Evolutionary conservation across 1,284 basidiomycete genomes (phyloP).

Genomic region (Apiotrichum porosum): DNA sequence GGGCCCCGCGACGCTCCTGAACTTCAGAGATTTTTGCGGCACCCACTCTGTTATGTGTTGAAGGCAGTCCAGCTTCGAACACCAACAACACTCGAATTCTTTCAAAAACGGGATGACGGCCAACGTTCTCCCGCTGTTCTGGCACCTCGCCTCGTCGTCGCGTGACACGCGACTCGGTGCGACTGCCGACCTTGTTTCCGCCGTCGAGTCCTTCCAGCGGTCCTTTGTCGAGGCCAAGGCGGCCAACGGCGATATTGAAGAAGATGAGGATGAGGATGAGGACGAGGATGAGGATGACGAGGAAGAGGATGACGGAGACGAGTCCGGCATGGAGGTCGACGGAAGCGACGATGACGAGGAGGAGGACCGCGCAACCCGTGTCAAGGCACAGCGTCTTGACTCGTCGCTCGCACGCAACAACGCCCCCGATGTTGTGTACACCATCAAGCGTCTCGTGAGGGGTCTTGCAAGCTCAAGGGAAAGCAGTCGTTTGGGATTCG

Average conservation of each 20-base stretch:
- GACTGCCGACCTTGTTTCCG: conserved; percentile 73
- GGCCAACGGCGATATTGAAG: conserved; percentile 22
- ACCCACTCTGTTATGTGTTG: no score
- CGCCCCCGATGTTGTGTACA: conserved; percentile 83
- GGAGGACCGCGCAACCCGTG: conserved; percentile 33
- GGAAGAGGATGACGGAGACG: conserved; percentile 55
- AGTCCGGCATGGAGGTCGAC: conserved; percentile 45
- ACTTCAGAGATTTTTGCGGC: no score
- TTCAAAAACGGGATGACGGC: conserved; percentile 24
- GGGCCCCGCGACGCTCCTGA: no score
- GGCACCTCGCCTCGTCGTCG: conserved; percentile 80
- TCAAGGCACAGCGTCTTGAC: conserved; percentile 34
- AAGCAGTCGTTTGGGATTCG: conserved; percentile 88
- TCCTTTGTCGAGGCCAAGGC: conserved; percentile 50
- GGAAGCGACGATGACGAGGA: conserved; percentile 53
- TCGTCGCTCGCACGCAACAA: conserved; percentile 57
- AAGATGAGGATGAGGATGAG: conserved; percentile 27
- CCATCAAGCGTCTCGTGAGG: conserved; percentile 73
- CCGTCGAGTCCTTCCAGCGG: conserved; percentile 76
- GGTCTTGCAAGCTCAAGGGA: conserved; percentile 89
- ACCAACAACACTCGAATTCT: no score
- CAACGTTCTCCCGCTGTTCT: conserved; percentile 73
- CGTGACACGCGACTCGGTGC: conserved; percentile 77
- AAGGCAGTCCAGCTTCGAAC: no score
- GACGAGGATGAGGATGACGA: conserved; percentile 51